A percentile compares a stretch with the other conserved stretches of the same genome.
Conservation (phyloP, 495 filamentous ascomycete genomes). For the Pyrenula massariospora region DNA sequence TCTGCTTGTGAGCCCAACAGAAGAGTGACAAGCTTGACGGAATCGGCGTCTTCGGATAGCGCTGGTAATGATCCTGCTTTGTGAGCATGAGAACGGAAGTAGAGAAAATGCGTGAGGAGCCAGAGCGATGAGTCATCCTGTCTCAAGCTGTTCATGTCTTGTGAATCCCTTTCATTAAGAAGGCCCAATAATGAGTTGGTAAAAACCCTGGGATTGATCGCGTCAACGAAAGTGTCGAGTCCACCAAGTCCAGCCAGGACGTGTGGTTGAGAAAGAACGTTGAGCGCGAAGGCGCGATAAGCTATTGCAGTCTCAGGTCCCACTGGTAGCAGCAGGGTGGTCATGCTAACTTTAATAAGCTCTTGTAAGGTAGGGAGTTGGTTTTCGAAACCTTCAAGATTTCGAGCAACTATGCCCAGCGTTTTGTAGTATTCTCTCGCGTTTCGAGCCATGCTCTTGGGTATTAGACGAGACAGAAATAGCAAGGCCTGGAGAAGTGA, state of each 20-base stretch:
- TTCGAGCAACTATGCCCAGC: slow-evolving; percentile 28
- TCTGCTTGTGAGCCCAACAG: slow-evolving; percentile 40
- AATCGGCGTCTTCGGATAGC: slow-evolving; percentile 33
- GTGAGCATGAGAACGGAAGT: slow-evolving; percentile 42
- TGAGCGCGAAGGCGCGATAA: slow-evolving; percentile 46
- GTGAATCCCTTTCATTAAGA: slow-evolving; percentile 5
- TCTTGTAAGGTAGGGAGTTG: slow-evolving; percentile 11
- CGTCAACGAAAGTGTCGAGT: slow-evolving; percentile 28
- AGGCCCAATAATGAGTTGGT: slow-evolving; percentile 29
- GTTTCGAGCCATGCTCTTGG: slow-evolving; percentile 34
- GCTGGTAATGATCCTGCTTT: not conserved
- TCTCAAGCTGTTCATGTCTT: slow-evolving; percentile 9
- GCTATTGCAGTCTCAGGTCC: slow-evolving; percentile 33
- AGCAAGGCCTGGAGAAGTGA: slow-evolving; percentile 24
- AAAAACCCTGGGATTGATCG: slow-evolving; percentile 42
- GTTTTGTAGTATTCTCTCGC: slow-evolving; percentile 30
- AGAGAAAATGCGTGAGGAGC: slow-evolving; percentile 74
- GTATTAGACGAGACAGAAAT: slow-evolving; percentile 29
- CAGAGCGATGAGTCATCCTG: slow-evolving; percentile 41
- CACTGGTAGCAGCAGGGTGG: slow-evolving; percentile 36
- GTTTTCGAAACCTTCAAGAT: slow-evolving; percentile 12
- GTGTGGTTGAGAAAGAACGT: slow-evolving; percentile 40
- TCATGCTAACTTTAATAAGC: slow-evolving; percentile 21
- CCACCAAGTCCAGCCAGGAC: slow-evolving; percentile 24
- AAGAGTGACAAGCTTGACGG: slow-evolving; percentile 51